Evolutionary conservation across 495 filamentous ascomycete genomes (phyloP).

Genomic region (Clavariopsis aquatica): DNA sequence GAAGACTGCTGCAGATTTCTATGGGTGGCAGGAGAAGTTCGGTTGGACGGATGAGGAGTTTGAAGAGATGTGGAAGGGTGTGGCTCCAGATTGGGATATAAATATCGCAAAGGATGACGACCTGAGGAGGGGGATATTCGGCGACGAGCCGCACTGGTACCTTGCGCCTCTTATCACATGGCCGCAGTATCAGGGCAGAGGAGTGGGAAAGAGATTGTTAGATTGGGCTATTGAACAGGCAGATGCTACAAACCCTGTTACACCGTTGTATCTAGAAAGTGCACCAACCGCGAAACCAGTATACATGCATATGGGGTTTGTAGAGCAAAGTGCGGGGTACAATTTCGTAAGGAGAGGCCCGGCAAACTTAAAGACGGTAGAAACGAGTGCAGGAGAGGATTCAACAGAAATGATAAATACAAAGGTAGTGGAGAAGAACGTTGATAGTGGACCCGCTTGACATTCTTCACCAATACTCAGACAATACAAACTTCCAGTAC

Average conservation of each 20-base stretch:
- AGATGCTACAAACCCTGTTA: not conserved
- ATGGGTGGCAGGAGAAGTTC: constrained; percentile 3
- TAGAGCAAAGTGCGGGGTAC: not conserved
- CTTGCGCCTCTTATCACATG: constrained; percentile 20
- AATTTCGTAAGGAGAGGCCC: constrained; percentile 23
- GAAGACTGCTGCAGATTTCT: constrained; percentile 13
- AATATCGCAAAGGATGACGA: constrained; percentile 3
- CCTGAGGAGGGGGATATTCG: constrained; percentile 7
- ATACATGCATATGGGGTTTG: constrained; percentile 16
- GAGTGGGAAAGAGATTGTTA: constrained; percentile 15
- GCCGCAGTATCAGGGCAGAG: constrained; percentile 26
- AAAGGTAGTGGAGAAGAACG: not conserved
- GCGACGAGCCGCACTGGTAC: constrained; percentile 27
- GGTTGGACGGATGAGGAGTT: constrained; percentile 20
- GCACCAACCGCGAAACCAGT: constrained; percentile 12
- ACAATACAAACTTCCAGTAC: no score
- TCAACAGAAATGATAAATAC: not conserved
- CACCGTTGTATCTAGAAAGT: constrained; percentile 11
- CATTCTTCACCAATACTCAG: no score
- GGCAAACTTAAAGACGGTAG: not conserved
- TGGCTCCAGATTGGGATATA: constrained; percentile 9
- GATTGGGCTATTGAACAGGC: constrained; percentile 7
- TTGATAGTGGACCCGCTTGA: not conserved
- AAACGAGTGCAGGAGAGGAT: not conserved
- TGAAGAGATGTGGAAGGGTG: constrained; percentile 19